Evolutionary conservation across 73 alveolate genomes (phyloP), one percentile per base, ranked within the genome.

Genomic region (Paramecium tetraurelia): DNA sequence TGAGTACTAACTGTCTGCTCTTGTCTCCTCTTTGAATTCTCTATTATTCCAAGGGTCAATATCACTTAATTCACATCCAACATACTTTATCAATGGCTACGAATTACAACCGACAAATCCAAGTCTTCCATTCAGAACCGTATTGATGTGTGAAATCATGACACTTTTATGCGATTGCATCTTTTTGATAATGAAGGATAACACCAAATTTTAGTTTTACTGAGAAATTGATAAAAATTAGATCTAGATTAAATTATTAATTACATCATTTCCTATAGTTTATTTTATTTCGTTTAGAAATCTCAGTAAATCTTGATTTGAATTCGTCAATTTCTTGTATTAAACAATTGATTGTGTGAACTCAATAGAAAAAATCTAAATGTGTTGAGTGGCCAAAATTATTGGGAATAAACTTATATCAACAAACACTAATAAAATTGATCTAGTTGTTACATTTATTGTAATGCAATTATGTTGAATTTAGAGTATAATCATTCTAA

Each of bases 21-120:
- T 63, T 27, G 84, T 63, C 24, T 63, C 84, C 9, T 63, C 84
- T 7, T 63, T 63, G n/a, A 63, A 63, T 63, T 63, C 84, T 63
- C 84, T 24, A 33, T 63, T 63, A 6, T 63, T 63, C 84, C 84
- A 63, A 63, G 84, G 53, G 31, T 63, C 84, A 27, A 63, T 63
- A 63, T 63, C 84, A 63, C 50, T 12, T 63, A 63, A 63, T 31
- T 63, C 84, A 5, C 84, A 63, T 27, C 84, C 84, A 16, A 63
- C 27, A 63, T 63, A 33, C 14, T 63, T 63, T 10, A 63, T 33
- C 50, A 63, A 33, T 63, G 84, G 21, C 9, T 63, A 33, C 14
- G 46, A 8, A 9, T 27, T 5, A 33, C 84, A 63, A 63, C 8
- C 1, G 9, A 63, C 11, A 27, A 63, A 63, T 33, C 84, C 84